Evolutionary conservation across 164 flowering plant genomes (phyloP).

Genomic region (Litsea cubeba): DNA sequence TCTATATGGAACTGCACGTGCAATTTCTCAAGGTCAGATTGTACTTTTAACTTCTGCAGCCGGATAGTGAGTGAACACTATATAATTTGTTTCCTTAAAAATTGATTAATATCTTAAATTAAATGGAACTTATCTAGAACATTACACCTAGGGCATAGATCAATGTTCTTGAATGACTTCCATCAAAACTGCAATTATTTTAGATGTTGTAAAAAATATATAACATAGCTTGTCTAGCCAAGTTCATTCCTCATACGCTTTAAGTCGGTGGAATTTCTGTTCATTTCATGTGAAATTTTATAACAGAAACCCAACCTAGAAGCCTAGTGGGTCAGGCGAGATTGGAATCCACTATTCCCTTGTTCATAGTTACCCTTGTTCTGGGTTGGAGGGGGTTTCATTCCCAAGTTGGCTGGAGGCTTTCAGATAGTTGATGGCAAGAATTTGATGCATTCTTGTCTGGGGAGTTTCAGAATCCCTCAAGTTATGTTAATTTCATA

Average conservation of each 20-base stretch:
- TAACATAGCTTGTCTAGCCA: neutral
- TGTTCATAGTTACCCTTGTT: no score
- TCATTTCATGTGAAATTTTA: neutral
- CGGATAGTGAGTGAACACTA: neutral
- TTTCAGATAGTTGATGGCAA: no score
- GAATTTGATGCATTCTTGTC: no score
- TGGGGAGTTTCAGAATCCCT: no score
- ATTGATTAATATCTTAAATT: neutral
- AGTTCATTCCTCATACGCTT: neutral
- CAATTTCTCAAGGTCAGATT: slow-evolving; percentile 69
- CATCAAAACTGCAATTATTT: neutral
- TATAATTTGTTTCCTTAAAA: neutral
- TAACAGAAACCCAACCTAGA: neutral
- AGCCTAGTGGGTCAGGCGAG: no score
- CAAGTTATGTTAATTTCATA: no score
- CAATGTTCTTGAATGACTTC: no score
- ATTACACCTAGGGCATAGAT: neutral
- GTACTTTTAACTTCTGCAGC: neutral
- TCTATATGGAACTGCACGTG: slow-evolving; percentile 64
- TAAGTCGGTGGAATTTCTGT: neutral
- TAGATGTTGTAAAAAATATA: neutral
- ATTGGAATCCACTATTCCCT: no score
- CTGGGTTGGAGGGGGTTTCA: no score
- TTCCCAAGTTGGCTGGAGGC: no score
- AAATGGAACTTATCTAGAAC: neutral